Conservation (phyloP, 164 flowering plant species). For the Vitis cinerea region DNA sequence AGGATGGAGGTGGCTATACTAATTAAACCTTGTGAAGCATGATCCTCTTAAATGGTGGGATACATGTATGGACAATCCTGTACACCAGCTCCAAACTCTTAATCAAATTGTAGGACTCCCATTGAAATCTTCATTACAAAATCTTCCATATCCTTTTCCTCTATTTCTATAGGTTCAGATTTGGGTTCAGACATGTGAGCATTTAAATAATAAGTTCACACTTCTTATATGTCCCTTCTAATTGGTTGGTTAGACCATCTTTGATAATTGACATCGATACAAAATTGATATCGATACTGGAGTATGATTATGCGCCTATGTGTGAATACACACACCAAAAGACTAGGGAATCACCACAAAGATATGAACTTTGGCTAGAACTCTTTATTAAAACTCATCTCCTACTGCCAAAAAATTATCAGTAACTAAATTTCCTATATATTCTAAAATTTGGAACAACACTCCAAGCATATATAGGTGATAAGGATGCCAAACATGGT, state of each 20-base stretch:
- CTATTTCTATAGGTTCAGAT: slow-evolving; percentile 6
- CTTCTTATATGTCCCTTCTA: slow-evolving; percentile 5
- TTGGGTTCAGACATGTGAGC: slow-evolving; percentile 37
- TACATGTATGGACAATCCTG: slow-evolving; percentile 15
- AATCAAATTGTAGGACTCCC: slow-evolving; percentile 35
- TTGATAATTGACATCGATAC: slow-evolving; percentile 14
- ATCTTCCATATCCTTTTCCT: slow-evolving; percentile 39
- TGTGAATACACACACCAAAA: no score
- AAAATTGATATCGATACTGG: not conserved
- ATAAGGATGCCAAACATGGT: no score
- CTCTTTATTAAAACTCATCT: no score
- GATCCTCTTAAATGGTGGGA: slow-evolving; percentile 18
- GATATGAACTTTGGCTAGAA: no score
- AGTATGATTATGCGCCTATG: slow-evolving; percentile 5
- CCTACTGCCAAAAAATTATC: no score
- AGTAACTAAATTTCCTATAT: no score
- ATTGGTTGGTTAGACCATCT: slow-evolving; percentile 7
- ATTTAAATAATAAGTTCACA: slow-evolving; percentile 50
- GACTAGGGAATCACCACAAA: no score
- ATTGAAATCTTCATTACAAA: slow-evolving; percentile 26
- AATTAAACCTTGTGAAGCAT: slow-evolving; percentile 47
- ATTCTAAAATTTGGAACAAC: no score
- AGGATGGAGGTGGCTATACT: slow-evolving; percentile 60
- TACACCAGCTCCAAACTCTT: slow-evolving; percentile 20
- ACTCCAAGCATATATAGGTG: no score